Evolutionary conservation across 805 yeast genomes (phyloP).

Genomic region (Candida quercuum): DNA sequence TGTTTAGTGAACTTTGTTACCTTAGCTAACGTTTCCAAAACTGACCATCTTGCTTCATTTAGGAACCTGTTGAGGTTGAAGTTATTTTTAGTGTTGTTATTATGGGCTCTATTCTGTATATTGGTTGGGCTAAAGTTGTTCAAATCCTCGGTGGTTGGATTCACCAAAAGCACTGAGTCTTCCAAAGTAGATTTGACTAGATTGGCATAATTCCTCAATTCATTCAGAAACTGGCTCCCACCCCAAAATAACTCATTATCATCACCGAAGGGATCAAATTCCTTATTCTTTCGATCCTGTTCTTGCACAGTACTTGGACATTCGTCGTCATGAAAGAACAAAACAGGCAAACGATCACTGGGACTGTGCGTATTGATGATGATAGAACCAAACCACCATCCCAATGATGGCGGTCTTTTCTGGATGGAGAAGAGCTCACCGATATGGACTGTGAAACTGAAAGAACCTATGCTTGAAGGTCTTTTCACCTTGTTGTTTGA

Average conservation of each 20-base stretch:
- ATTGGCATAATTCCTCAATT: constrained; percentile 48
- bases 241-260: constrained; percentile 77
- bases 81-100: constrained; percentile 12
- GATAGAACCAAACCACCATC: constrained; percentile 91
- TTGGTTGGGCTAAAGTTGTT: constrained; percentile 29
- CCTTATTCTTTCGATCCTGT: constrained; percentile 51
- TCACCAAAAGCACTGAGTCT: constrained; percentile 65
- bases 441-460: constrained; percentile 62
- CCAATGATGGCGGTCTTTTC: constrained; percentile 74
- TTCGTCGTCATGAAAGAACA: constrained; percentile 91
- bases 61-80: constrained; percentile 41
- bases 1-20: constrained; percentile 53
- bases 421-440: constrained; percentile 71
- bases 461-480: constrained; percentile 48
- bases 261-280: constrained; percentile 70
- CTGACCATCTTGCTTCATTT: constrained; percentile 76
- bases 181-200: constrained; percentile 69
- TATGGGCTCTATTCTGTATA: constrained; percentile 9
- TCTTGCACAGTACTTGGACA: constrained; percentile 66
- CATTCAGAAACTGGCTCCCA: constrained; percentile 68
- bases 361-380: constrained; percentile 58
- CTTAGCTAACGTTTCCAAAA: constrained; percentile 79
- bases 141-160: constrained; percentile 56
- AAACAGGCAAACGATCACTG: constrained; percentile 67
- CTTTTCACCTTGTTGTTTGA: constrained; percentile 35